Evolutionary conservation across 257 asterid genomes (phyloP), one percentile per base, ranked within the genome.

Genomic region (Nicotiana tomentosiformis): DNA sequence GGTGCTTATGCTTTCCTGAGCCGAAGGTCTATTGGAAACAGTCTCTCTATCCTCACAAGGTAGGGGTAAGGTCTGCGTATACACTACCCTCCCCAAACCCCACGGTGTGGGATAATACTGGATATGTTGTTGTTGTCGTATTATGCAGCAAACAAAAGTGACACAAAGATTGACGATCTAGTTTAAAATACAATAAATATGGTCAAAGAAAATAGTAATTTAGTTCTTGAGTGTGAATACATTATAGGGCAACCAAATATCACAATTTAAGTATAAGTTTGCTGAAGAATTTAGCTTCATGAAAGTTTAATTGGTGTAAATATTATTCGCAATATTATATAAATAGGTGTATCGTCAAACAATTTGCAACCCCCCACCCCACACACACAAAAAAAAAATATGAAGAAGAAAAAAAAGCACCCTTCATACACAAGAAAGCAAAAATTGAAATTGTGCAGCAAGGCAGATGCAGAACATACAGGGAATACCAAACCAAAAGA

Each of bases 391-490:
- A 68, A 16, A 68, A 18, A 51, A 12, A 9, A 37, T 32, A 32
- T 39, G 46, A 35, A 68, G 55, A 68, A 68, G 5, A 5, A 68
- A 68, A 37, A 15, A 4, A 18, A 17, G 17, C 10, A 64, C 12
- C 33, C 6, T 64, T 12, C 37, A 20, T 10, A 61, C 6, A 58
- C n/a, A 18, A 58, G 10, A 58, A 58, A 58, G 64, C 15, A 61
- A 70, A 11, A 30, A 70, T 11, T 39, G 26, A 10, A 60, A n/a
- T 23, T 3, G 49, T 1, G 55, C 85, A 20, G 35, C 18, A 20
- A 46, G 83, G 37, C 72, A 82, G n/a, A 66, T 83, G 84, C 74
- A 77, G 77, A 64, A 49, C 16, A 85, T 4, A 15, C 15, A 49
- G 51, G 80, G 3, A 14, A 49, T 74, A 2, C 14, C 37, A 20